Conservation (phyloP, 805 yeast genomes). For the Ascoidea asiatica region DNA sequence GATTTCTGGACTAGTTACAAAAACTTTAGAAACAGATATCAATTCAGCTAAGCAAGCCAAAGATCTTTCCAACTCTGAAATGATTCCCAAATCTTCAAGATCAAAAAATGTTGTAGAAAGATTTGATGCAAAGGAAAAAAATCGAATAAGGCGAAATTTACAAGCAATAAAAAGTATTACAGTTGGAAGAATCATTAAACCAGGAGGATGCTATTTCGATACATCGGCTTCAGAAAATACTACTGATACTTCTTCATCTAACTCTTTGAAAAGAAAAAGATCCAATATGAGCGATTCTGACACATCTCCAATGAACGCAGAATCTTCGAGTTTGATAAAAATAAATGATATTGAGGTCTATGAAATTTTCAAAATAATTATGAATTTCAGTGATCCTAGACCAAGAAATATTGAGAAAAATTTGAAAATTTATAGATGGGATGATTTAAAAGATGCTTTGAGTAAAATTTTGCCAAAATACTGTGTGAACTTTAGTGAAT, state of each 20-base stretch:
- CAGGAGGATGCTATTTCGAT: neutral
- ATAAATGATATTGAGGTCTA: constrained; percentile 12
- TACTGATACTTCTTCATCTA: neutral
- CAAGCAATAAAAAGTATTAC: constrained; percentile 46
- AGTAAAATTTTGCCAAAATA: constrained; percentile 30
- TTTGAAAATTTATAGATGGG: constrained; percentile 31
- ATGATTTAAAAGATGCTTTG: constrained; percentile 22
- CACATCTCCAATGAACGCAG: neutral
- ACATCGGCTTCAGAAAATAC: neutral
- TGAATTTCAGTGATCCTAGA: constrained; percentile 32
- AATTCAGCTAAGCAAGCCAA: neutral
- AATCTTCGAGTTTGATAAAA: neutral
- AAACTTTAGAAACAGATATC: neutral
- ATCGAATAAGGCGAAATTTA: constrained; percentile 45
- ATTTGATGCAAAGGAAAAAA: constrained; percentile 47
- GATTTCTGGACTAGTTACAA: constrained; percentile 9
- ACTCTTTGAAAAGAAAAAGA: neutral
- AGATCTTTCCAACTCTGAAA: neutral
- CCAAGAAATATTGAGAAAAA: constrained; percentile 36
- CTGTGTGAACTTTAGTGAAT: constrained; percentile 12
- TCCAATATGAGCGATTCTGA: too few species aligned
- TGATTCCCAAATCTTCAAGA: neutral
- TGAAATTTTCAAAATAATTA: constrained; percentile 16
- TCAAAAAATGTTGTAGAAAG: constrained; percentile 27
- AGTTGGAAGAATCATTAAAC: constrained; percentile 26